Evolutionary conservation across 768 basidiomycete species (phyloP).

Genomic region (Boletus sp.): DNA sequence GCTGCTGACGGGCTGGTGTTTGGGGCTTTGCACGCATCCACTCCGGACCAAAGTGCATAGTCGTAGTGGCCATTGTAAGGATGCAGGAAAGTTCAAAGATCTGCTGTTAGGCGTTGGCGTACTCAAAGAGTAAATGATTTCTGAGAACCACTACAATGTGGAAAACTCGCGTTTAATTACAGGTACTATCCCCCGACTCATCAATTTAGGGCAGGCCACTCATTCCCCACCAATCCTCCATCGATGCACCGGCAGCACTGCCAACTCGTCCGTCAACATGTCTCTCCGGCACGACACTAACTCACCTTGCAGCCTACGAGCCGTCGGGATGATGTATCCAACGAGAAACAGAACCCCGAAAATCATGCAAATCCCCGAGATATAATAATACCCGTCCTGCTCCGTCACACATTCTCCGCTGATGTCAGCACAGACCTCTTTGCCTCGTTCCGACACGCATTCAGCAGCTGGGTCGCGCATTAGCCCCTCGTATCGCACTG

Average conservation of each 20-base stretch:
- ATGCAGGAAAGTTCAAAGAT: too few relatives aligned
- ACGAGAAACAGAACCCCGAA: slow-evolving; percentile 76
- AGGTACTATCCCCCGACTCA: slow-evolving; percentile 4
- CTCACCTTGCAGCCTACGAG: slow-evolving; percentile 83
- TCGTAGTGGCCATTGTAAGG: slow-evolving; percentile 52
- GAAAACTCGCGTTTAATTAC: slow-evolving; percentile 29
- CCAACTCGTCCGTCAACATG: slow-evolving; percentile 5
- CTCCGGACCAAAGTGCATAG: slow-evolving; percentile 90
- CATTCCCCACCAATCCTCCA: slow-evolving; percentile 60
- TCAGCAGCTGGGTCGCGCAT: slow-evolving; percentile 57
- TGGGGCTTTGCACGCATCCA: slow-evolving; percentile 87
- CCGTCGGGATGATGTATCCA: slow-evolving; percentile 79
- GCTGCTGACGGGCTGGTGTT: slow-evolving; percentile 49
- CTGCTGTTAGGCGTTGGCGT: background rate
- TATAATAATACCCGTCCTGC: slow-evolving; percentile 89
- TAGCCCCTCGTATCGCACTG: background rate
- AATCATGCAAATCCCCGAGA: slow-evolving; percentile 73
- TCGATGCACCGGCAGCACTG: slow-evolving; percentile 65
- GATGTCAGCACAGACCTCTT: slow-evolving; percentile 67
- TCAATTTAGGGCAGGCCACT: slow-evolving; percentile 35
- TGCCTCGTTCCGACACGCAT: slow-evolving; percentile 92
- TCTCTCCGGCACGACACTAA: slow-evolving; percentile 1
- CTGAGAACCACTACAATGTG: slow-evolving; percentile 18
- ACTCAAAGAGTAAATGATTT: slow-evolving; percentile 17
- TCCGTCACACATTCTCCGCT: slow-evolving; percentile 81